Conservation (phyloP, 2,329 filamentous ascomycete species). For the Tolypocladium amazonense region DNA sequence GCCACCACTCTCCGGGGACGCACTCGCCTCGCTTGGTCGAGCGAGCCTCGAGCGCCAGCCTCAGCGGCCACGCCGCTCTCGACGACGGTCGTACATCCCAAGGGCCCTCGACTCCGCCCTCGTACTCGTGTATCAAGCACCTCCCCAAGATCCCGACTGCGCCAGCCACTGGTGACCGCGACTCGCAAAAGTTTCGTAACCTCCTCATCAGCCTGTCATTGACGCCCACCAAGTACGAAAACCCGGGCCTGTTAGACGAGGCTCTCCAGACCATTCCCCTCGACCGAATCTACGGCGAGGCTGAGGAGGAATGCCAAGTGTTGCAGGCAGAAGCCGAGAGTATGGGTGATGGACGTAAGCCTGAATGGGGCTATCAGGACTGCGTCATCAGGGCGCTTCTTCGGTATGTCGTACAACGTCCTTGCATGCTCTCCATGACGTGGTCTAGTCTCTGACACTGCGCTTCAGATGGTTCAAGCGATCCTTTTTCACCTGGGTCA, state of each 20-base stretch:
- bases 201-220: slow-evolving; percentile 75
- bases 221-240: slow-evolving; percentile 91
- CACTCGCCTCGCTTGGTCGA: slow-evolving; percentile 45
- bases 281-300: slow-evolving; percentile 84
- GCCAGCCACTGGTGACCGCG: slow-evolving; percentile 53
- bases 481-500: slow-evolving; percentile 92
- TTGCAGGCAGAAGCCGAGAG: slow-evolving; percentile 80
- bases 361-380: slow-evolving; percentile 96
- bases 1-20: slow-evolving; percentile 50
- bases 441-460: slow-evolving; percentile 8
- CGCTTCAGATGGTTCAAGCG: slow-evolving; percentile 70
- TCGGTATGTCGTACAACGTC: slow-evolving; percentile 42
- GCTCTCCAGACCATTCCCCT: slow-evolving; percentile 78
- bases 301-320: slow-evolving; percentile 86
- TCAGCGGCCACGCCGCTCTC: slow-evolving; percentile 27
- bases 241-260: slow-evolving; percentile 87
- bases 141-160: slow-evolving; percentile 56
- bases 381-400: slow-evolving; percentile 85
- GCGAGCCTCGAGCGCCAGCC: slow-evolving; percentile 37
- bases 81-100: slow-evolving; percentile 34
- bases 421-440: neutral
- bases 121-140: slow-evolving; percentile 38
- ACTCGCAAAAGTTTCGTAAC: slow-evolving; percentile 67
- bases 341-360: slow-evolving; percentile 66
- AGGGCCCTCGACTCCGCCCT: slow-evolving; percentile 30